Percentiles rank a stretch among this genome's conserved stretches.
phyloP scores from a whole-genome alignment of 2,329 filamentous ascomycete species.

The Pseudogymnoascus sp. region DNA sequence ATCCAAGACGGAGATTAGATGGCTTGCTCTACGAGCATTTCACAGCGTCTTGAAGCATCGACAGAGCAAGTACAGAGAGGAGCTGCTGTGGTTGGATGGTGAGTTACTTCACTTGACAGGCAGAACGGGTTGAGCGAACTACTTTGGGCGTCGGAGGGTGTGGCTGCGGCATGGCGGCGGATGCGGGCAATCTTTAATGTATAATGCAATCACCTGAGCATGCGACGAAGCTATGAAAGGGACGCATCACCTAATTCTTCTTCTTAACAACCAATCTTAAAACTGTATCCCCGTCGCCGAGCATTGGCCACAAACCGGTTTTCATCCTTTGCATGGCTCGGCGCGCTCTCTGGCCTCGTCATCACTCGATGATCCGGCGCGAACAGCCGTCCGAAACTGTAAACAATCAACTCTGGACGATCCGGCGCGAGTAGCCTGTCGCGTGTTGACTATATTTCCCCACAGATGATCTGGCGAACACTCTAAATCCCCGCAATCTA shows the following conservation, averaged over 20 bases:
- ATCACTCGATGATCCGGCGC: not conserved
- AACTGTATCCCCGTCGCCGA: not conserved
- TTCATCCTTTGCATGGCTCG: not conserved
- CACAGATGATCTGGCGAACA: not conserved
- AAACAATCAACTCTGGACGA: not conserved
- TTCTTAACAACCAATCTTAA: not conserved
- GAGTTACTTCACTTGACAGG: slow-evolving; percentile 27
- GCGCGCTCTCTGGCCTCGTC: not conserved
- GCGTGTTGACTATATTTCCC: not conserved
- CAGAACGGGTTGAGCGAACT: no score
- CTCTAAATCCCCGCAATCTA: slow-evolving; percentile 1
- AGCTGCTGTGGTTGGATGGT: slow-evolving; percentile 60
- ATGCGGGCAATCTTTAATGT: no score
- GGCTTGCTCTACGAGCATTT: slow-evolving; percentile 62
- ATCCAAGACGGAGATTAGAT: slow-evolving; percentile 3
- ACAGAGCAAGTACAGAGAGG: slow-evolving; percentile 57
- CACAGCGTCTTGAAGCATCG: slow-evolving; percentile 56
- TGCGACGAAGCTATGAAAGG: no score
- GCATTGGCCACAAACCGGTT: not conserved
- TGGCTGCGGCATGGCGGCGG: no score
- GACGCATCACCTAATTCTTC: no score
- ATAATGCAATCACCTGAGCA: no score
- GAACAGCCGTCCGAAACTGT: not conserved
- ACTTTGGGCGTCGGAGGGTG: no score
- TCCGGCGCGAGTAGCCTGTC: not conserved